Evolutionary conservation across 1,284 basidiomycete species (phyloP).

Genomic region (Sanghuangporus baumii): DNA sequence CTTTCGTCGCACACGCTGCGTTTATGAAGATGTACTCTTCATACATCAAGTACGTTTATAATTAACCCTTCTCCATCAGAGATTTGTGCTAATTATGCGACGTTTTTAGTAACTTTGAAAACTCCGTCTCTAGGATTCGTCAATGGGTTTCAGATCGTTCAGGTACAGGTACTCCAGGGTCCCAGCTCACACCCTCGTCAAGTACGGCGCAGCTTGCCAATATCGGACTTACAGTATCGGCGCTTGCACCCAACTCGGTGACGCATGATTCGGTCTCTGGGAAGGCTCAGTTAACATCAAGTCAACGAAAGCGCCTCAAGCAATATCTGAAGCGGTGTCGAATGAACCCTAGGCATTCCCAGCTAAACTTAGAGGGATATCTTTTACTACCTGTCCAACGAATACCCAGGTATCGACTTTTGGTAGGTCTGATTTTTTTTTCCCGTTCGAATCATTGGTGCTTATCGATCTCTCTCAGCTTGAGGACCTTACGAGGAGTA

Average conservation of each 20-base stretch:
- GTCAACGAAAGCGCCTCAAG: conserved; percentile 84
- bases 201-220: conserved; percentile 60
- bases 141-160: conserved; percentile 68
- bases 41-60: conserved; percentile 83
- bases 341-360: conserved; percentile 86
- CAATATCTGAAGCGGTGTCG: conserved; percentile 82
- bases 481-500: conserved; percentile 78
- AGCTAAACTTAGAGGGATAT: conserved; percentile 94
- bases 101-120: conserved; percentile 80
- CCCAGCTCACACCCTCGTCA: conserved; percentile 54
- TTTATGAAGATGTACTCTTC: conserved; percentile 98
- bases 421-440: conserved; percentile 48
- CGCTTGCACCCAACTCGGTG: conserved; percentile 41
- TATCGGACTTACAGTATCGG: conserved; percentile 54
- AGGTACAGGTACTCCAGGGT: conserved; percentile 32
- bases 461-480: conserved; percentile 43
- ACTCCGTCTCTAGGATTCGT: conserved; percentile 80
- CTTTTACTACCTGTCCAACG: conserved; percentile 93
- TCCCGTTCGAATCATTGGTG: conserved; percentile 1
- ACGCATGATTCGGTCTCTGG: conserved; percentile 25
- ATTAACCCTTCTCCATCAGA: conserved; percentile 14
- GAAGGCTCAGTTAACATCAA: conserved; percentile 43
- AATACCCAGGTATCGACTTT: conserved; percentile 90
- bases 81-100: conserved; percentile 8
- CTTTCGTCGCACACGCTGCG: conserved; percentile 88